These are phyloP conservation scores for Rubus parviflorus DNA, from an alignment of 306 rosid species.

Conservation along the genomic window DNA sequence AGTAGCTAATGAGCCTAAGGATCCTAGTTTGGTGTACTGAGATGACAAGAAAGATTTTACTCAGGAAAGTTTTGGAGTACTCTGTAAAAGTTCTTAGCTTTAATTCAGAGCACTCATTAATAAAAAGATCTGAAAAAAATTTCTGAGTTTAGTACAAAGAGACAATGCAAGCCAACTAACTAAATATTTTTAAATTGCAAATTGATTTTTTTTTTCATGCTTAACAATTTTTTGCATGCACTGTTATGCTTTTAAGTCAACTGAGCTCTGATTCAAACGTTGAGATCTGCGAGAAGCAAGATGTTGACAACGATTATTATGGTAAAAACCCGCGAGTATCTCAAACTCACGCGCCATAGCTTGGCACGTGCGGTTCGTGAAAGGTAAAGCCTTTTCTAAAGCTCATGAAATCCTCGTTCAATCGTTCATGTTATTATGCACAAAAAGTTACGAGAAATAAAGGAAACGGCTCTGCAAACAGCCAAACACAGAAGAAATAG, in stretches of 20 bases:
- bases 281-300: slow-evolving; percentile 24
- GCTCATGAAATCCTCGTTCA: slow-evolving; percentile 25
- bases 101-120: slow-evolving; percentile 17
- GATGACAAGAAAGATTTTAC: slow-evolving; percentile 29
- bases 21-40: slow-evolving; percentile 23
- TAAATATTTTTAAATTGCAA: slow-evolving; percentile 29
- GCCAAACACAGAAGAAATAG: background rate
- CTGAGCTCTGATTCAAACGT: slow-evolving; percentile 31
- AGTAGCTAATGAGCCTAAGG: slow-evolving; percentile 21
- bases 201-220: slow-evolving; percentile 10
- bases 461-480: background rate
- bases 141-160: slow-evolving; percentile 18
- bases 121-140: slow-evolving; percentile 46
- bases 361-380: slow-evolving; percentile 50
- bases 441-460: background rate
- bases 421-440: no score
- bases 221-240: background rate
- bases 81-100: background rate
- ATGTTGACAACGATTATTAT: slow-evolving; percentile 33
- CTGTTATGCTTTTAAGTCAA: slow-evolving; percentile 40
- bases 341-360: slow-evolving; percentile 28
- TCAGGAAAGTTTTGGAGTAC: background rate
- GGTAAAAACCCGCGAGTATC: slow-evolving; percentile 26
- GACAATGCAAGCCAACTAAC: slow-evolving; percentile 19
- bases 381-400: slow-evolving; percentile 12